These are phyloP conservation scores for Immersiporthe knoxdaviesiana DNA, from an alignment of 2,329 filamentous ascomycete genomes.

Conservation along the genomic window DNA sequence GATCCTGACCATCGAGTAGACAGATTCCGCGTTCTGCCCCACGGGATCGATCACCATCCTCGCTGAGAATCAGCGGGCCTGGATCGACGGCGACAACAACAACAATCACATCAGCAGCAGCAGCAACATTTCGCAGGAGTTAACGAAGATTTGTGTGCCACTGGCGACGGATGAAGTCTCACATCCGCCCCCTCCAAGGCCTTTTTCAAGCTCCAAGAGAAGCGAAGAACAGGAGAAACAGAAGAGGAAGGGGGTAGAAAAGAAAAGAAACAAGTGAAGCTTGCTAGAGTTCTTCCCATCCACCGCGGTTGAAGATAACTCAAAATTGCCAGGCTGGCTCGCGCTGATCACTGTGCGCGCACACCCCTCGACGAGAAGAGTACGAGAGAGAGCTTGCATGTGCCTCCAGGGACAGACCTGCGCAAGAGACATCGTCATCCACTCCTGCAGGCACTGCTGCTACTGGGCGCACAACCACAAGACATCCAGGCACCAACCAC, in stretches of 20 bases:
- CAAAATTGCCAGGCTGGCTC: neutral
- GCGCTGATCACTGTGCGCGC: neutral
- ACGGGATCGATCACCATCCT: neutral
- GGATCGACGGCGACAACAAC: neutral
- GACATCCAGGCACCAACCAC: conserved; percentile 25
- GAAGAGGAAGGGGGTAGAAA: too few relatives aligned
- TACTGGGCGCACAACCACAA: conserved; percentile 11
- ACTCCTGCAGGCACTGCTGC: neutral
- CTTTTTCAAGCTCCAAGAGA: neutral
- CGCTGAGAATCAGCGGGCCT: neutral
- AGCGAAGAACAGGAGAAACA: neutral
- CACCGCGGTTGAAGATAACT: neutral
- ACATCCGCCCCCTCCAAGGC: neutral
- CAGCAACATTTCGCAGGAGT: neutral
- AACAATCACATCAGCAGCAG: neutral
- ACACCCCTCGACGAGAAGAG: neutral
- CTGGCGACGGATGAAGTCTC: neutral
- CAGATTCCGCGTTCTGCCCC: neutral
- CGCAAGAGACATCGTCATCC: neutral
- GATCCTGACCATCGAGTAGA: conserved; percentile 9
- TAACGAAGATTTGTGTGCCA: neutral
- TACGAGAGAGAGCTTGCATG: conserved; percentile 6
- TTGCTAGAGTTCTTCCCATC: neutral
- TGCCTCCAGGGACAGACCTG: conserved; percentile 4
- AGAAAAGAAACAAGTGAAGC: neutral